Percentiles rank a stretch among this genome's conserved stretches.
Conservation (phyloP, 169 alveolate genomes). For the Perkinsus chesapeaki region DNA sequence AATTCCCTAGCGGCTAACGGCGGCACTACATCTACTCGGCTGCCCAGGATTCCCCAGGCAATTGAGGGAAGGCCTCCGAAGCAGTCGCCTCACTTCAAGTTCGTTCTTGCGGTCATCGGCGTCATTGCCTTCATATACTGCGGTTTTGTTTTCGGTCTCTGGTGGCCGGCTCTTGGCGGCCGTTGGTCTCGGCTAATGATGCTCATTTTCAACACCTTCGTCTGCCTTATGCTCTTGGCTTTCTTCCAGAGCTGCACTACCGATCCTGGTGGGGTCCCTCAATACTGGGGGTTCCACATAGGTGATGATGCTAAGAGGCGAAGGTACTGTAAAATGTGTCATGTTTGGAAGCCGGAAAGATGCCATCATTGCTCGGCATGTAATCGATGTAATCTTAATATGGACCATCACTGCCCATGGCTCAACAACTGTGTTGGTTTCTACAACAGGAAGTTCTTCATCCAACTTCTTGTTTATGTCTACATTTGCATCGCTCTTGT, state of each 20-base stretch:
- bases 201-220: conserved; percentile 10
- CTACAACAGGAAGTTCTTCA: conserved; percentile 61
- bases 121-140: not conserved
- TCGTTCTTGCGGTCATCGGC: not conserved
- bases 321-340: conserved; percentile 83
- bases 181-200: not conserved
- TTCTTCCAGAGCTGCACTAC: conserved; percentile 43
- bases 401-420: conserved; percentile 82
- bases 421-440: conserved; percentile 67
- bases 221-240: conserved; percentile 9
- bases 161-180: not conserved
- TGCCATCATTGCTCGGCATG: conserved; percentile 75
- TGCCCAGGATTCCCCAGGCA: not conserved
- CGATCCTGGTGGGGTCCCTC: conserved; percentile 92
- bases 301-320: conserved; percentile 94
- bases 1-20: not conserved
- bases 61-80: not conserved
- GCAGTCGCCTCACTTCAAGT: not conserved
- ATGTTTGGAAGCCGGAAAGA: conserved; percentile 82
- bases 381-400: conserved; percentile 58
- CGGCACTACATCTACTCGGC: not conserved
- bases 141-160: not conserved
- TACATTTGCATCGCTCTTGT: not conserved
- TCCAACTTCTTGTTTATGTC: not conserved
- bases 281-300: conserved; percentile 91